Percentiles rank a stretch among this genome's conserved stretches.
Evolutionary conservation across 495 filamentous ascomycete species (phyloP).

Genomic region (Glonium stellatum): DNA sequence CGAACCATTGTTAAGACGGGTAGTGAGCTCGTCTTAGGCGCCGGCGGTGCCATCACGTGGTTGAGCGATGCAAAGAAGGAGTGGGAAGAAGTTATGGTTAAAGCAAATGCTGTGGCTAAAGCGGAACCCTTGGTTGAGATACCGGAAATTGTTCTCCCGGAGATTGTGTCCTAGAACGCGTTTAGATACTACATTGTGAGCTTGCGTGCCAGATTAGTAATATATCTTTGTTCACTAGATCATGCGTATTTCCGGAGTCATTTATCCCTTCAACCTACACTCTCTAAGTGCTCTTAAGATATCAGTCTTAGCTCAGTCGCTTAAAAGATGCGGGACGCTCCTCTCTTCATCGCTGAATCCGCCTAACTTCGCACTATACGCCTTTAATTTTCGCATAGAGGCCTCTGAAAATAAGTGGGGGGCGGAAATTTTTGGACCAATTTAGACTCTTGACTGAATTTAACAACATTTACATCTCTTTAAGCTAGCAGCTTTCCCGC

Average conservation of each 20-base stretch:
- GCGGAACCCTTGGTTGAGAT: background rate
- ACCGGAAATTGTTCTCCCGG: background rate
- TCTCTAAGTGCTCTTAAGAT: too few species aligned
- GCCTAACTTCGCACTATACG: too few species aligned
- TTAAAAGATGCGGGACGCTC: too few species aligned
- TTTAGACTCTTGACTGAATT: too few species aligned
- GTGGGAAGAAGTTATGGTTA: conserved; percentile 1
- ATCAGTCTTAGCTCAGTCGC: background rate
- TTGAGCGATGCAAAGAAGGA: background rate
- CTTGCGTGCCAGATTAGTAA: background rate
- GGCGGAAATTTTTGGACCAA: too few species aligned
- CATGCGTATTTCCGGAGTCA: background rate
- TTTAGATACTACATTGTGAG: background rate
- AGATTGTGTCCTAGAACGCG: background rate
- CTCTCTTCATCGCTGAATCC: too few species aligned
- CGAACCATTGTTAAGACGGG: background rate
- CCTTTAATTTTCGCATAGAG: background rate
- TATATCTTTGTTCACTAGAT: background rate
- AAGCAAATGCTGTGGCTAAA: background rate
- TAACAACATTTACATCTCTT: too few species aligned
- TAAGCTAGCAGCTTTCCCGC: too few species aligned
- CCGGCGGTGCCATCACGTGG: background rate
- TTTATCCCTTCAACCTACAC: too few species aligned
- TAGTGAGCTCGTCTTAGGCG: background rate
- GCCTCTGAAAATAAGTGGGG: too few species aligned